A percentile compares a stretch with the other conserved stretches of the same genome.
phyloP scores from a whole-genome alignment of 2,329 filamentous ascomycete species.

The Cercospora sesami region DNA sequence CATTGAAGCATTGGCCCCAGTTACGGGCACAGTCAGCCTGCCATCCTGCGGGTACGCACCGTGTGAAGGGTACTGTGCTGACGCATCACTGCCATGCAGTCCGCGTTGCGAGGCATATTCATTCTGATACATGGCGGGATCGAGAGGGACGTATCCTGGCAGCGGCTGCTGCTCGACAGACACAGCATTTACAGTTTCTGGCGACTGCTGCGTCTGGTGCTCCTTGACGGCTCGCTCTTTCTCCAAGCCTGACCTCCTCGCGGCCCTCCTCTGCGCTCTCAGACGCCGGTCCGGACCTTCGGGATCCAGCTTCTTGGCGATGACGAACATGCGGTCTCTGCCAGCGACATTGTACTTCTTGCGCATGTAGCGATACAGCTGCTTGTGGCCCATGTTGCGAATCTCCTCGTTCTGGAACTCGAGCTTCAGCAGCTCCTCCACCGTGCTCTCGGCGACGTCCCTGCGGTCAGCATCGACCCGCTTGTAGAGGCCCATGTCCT shows the following conservation, averaged over 20 bases:
- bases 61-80: neutral
- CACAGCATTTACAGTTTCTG: neutral
- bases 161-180: constrained; percentile 1
- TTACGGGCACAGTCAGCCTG: neutral
- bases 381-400: constrained; percentile 8
- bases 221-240: constrained; percentile 15
- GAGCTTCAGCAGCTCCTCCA: constrained; percentile 14
- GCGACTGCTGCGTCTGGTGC: neutral
- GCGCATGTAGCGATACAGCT: constrained; percentile 14
- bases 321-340: constrained; percentile 11
- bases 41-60: neutral
- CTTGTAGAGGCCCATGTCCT: constrained; percentile 21
- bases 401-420: constrained; percentile 10
- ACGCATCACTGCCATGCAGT: neutral
- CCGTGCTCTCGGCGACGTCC: neutral
- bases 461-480: constrained; percentile 7
- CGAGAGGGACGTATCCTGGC: neutral
- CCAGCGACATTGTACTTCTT: constrained; percentile 16
- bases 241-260: constrained; percentile 12
- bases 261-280: constrained; percentile 5
- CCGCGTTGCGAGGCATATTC: neutral
- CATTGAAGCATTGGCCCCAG: neutral
- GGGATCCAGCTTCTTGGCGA: constrained; percentile 17
- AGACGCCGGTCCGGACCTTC: constrained; percentile 15
- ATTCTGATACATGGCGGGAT: neutral